phyloP scores from a whole-genome alignment of 1,284 basidiomycete species.

The Vanrija pseudolonga region DNA sequence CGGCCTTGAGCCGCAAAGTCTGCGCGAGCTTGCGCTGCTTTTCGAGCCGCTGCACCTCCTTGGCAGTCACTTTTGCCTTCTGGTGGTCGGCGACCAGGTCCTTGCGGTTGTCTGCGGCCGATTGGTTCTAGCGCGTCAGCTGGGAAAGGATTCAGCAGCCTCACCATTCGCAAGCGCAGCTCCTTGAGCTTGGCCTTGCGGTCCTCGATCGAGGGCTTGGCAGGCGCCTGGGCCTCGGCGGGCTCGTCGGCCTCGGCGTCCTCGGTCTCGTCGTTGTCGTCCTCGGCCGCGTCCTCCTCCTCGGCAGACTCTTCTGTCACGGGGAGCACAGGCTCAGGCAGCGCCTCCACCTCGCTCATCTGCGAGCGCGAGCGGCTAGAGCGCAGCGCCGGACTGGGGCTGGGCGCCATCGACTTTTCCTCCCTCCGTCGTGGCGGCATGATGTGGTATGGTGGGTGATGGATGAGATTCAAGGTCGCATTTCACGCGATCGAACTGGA shows the following conservation, averaged over 20 bases:
- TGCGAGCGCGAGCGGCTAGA: conserved; percentile 2
- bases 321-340: too few relatives aligned
- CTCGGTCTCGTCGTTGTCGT: conserved; percentile 2
- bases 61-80: conserved; percentile 66
- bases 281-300: background rate
- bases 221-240: conserved; percentile 17
- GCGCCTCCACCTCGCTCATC: conserved; percentile 5
- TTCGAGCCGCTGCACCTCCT: conserved; percentile 75
- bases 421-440: conserved; percentile 23
- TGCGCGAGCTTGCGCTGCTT: conserved; percentile 85
- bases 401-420: conserved; percentile 34
- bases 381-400: conserved; percentile 23
- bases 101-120: conserved; percentile 72
- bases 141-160: conserved; percentile 34
- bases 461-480: too few relatives aligned
- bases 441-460: background rate
- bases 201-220: conserved; percentile 57
- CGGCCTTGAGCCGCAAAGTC: conserved; percentile 75
- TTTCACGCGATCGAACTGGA: too few relatives aligned
- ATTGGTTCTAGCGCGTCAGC: conserved; percentile 58
- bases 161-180: conserved; percentile 71
- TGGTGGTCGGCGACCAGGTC: conserved; percentile 78
- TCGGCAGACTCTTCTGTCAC: background rate
- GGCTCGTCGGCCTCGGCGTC: conserved; percentile 6
- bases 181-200: conserved; percentile 71